Conservation (phyloP, 441 rosid species). For the Croton laevigatus region DNA sequence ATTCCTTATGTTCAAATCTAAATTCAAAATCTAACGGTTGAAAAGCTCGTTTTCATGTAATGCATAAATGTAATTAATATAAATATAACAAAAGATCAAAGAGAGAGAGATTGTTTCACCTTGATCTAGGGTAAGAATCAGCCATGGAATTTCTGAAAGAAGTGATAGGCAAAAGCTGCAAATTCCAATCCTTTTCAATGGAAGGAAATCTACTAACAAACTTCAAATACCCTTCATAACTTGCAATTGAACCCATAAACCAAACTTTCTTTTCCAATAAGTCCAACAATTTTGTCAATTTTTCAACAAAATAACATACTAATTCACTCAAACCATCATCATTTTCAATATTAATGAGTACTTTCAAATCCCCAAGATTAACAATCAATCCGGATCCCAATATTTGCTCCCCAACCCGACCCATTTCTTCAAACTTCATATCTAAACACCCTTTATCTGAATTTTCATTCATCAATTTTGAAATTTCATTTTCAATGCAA, state of each 20-base stretch:
- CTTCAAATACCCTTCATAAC: constrained; percentile 53
- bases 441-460: constrained; percentile 31
- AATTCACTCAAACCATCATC: constrained; percentile 22
- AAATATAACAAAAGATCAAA: not conserved
- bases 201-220: constrained; percentile 50
- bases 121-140: constrained; percentile 57
- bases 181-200: constrained; percentile 70
- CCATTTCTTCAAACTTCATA: constrained; percentile 44
- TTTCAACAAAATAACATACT: constrained; percentile 36
- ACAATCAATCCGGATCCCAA: constrained; percentile 50
- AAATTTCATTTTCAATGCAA: constrained; percentile 37
- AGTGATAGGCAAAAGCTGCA: constrained; percentile 70
- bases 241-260: constrained; percentile 58
- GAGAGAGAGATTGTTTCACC: constrained; percentile 34
- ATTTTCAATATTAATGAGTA: constrained; percentile 23
- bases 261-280: constrained; percentile 46
- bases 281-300: constrained; percentile 47
- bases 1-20: too few species aligned
- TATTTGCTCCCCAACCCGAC: constrained; percentile 31
- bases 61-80: not conserved
- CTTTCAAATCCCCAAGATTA: constrained; percentile 62
- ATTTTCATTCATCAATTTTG: constrained; percentile 29
- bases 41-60: too few species aligned
- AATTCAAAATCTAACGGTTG: too few species aligned
- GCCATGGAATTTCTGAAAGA: constrained; percentile 40